Conservation (phyloP, 2,329 filamentous ascomycete genomes). For the Diaporthe nobilis region DNA sequence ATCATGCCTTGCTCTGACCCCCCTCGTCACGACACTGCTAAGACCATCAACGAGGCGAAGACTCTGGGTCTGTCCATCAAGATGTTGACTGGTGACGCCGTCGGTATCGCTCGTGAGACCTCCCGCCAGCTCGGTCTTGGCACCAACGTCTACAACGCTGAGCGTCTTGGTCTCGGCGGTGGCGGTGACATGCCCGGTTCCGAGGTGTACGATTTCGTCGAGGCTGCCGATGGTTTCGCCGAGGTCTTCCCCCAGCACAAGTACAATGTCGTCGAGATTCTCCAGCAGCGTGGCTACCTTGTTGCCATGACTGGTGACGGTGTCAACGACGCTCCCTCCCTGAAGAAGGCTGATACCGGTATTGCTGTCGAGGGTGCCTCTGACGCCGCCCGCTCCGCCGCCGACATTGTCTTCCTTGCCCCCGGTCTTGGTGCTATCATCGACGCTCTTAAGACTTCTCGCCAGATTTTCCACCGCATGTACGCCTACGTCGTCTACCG, state of each 20-base stretch:
- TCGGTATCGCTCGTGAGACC: conserved; percentile 93
- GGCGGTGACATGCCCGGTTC: conserved; percentile 94
- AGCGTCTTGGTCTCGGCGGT: conserved; percentile 90
- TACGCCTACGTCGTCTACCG: conserved; percentile 96
- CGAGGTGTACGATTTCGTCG: conserved; percentile 95
- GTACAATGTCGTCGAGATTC: conserved; percentile 93
- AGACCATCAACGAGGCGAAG: conserved; percentile 92
- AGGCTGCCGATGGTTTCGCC: conserved; percentile 94
- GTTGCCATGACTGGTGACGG: conserved; percentile 97
- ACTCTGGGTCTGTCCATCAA: conserved; percentile 90
- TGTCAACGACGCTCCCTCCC: conserved; percentile 92
- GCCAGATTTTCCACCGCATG: conserved; percentile 97
- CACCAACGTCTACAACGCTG: conserved; percentile 94
- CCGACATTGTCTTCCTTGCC: conserved; percentile 94
- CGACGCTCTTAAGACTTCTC: conserved; percentile 91
- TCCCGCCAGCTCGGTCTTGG: conserved; percentile 92
- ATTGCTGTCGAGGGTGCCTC: conserved; percentile 95
- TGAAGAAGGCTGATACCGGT: conserved; percentile 97
- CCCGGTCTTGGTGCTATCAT: conserved; percentile 94
- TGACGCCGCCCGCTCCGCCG: conserved; percentile 90
- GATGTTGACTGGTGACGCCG: conserved; percentile 96
- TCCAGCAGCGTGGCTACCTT: conserved; percentile 92
- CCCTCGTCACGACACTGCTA: conserved; percentile 89
- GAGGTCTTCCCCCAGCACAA: conserved; percentile 97
- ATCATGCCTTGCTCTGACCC: conserved; percentile 97